Conservation (phyloP, 345 rosid genomes). For the Acer negundo region DNA sequence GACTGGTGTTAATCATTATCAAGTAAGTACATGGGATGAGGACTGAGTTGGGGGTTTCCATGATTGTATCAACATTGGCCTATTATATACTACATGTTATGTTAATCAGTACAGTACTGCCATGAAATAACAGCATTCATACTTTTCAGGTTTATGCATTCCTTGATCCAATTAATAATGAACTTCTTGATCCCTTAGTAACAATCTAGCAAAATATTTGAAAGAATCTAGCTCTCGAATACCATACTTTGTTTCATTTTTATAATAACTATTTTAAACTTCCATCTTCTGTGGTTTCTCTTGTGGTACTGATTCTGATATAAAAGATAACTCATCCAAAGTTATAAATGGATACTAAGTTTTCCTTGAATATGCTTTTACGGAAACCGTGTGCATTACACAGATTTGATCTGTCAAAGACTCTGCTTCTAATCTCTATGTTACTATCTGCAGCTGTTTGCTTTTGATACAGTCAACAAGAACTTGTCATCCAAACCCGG, state of each 20-base stretch:
- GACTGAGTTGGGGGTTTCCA: neutral
- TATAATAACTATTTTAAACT: no score
- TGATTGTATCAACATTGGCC: neutral
- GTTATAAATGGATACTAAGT: no score
- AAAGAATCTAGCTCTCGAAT: neutral
- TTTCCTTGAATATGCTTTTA: neutral
- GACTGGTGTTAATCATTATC: neutral
- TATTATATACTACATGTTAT: neutral
- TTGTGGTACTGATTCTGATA: neutral
- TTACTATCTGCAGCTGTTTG: constrained; percentile 68
- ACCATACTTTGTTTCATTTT: neutral
- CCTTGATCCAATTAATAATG: neutral
- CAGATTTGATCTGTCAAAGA: neutral
- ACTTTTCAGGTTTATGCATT: neutral
- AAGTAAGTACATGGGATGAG: neutral
- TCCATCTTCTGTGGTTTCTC: neutral
- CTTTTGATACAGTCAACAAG: constrained; percentile 86
- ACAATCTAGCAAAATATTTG: neutral
- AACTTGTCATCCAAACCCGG: constrained; percentile 64
- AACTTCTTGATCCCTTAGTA: neutral
- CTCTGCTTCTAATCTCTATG: neutral
- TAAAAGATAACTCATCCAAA: neutral
- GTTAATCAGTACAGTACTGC: no score
- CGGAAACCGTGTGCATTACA: neutral
- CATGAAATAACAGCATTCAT: no score